These are phyloP conservation scores for Ramalina intermedia DNA, from an alignment of 495 filamentous ascomycete species.

Conservation along the genomic window DNA sequence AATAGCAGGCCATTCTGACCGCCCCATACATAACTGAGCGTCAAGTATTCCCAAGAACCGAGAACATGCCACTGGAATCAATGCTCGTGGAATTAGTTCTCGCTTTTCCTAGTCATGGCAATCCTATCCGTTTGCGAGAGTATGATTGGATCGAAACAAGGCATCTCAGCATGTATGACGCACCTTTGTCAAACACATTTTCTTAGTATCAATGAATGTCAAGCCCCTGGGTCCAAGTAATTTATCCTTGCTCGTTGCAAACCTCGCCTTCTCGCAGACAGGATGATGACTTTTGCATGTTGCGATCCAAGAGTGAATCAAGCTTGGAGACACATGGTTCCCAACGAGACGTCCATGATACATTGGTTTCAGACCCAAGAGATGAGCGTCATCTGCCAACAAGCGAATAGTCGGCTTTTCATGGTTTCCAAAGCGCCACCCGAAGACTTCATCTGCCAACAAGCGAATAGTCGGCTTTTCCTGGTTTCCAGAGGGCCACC, in stretches of 20 bases:
- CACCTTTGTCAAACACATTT: not conserved
- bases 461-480: no score
- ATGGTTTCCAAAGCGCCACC: not conserved
- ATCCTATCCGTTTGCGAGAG: no score
- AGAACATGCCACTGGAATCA: not conserved
- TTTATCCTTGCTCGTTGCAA: not conserved
- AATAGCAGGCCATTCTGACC: conserved; percentile 12
- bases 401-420: not conserved
- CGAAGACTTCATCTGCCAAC: no score
- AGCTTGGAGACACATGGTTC: not conserved
- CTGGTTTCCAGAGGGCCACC: no score
- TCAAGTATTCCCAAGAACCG: conserved; percentile 2
- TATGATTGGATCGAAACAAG: no score
- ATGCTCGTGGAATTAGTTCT: not conserved
- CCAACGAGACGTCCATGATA: conserved; percentile 1
- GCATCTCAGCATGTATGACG: no score
- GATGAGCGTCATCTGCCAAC: conserved; percentile 2
- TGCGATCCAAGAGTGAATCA: not conserved
- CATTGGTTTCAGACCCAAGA: not conserved
- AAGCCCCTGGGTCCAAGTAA: not conserved
- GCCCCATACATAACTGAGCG: conserved; percentile 24
- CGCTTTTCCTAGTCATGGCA: no score
- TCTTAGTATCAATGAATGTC: not conserved
- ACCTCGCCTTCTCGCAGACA: not conserved
- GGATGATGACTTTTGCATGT: not conserved